A percentile compares a stretch with the other conserved stretches of the same genome.
Conservation (phyloP, 495 filamentous ascomycete species). For the Penicillium coffeae region DNA sequence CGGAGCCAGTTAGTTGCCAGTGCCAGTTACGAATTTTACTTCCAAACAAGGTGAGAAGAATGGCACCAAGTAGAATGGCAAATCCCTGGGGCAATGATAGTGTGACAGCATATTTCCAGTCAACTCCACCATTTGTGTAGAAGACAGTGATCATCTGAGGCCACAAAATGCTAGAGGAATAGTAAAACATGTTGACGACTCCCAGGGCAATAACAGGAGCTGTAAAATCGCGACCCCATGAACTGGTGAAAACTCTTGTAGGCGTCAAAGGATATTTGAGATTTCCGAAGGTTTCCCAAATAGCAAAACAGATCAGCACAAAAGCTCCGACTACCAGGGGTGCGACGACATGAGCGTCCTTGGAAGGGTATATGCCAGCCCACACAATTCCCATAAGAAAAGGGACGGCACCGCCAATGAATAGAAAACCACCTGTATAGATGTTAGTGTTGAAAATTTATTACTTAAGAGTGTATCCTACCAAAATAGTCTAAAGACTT, state of each 20-base stretch:
- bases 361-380: conserved; percentile 21
- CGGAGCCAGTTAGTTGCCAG: conserved; percentile 23
- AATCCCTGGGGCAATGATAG: conserved; percentile 22
- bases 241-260: conserved; percentile 18
- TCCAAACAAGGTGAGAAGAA: conserved; percentile 19
- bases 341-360: conserved; percentile 21
- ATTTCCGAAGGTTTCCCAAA: conserved; percentile 23
- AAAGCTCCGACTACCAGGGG: conserved; percentile 17
- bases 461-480: too few relatives aligned
- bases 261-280: conserved; percentile 22
- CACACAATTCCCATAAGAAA: conserved; percentile 28
- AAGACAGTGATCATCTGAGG: conserved; percentile 23
- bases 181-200: conserved; percentile 29
- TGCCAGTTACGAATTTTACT: conserved; percentile 23
- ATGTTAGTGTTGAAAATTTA: too few relatives aligned
- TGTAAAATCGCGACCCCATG: conserved; percentile 22
- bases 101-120: conserved; percentile 21
- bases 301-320: conserved; percentile 19
- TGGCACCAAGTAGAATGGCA: conserved; percentile 20
- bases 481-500: conserved; percentile 25
- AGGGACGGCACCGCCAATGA: conserved; percentile 20
- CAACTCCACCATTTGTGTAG: conserved; percentile 17
- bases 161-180: conserved; percentile 26
- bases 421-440: conserved; percentile 22
- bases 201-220: conserved; percentile 21